Conservation (phyloP, 306 rosid species). For the Pterocarpus santalinus region DNA sequence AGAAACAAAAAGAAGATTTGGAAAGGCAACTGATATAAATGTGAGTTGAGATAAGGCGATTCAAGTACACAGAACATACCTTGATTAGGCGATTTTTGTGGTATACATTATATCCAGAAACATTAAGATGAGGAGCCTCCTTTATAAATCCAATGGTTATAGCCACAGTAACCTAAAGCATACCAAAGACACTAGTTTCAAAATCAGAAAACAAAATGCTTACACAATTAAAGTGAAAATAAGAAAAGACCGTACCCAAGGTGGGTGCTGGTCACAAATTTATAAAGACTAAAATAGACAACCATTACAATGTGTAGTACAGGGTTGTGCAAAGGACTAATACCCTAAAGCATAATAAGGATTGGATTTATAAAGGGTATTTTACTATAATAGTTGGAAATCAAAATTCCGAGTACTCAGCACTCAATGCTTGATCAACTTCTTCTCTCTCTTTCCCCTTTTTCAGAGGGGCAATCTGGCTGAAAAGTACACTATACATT, state of each 20-base stretch:
- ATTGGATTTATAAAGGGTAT: neutral
- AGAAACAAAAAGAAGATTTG: conserved; percentile 28
- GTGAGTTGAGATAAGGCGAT: conserved; percentile 9
- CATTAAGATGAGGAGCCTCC: conserved; percentile 70
- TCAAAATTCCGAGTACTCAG: neutral
- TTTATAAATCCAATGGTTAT: conserved; percentile 85
- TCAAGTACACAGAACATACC: conserved; percentile 63
- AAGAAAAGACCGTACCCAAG: neutral
- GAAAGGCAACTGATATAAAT: conserved; percentile 1
- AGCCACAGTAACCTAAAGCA: conserved; percentile 64
- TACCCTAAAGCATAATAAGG: neutral
- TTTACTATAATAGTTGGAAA: neutral
- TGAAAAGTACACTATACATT: neutral
- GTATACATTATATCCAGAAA: conserved; percentile 86
- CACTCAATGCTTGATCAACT: neutral
- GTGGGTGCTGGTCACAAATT: neutral
- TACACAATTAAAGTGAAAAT: neutral
- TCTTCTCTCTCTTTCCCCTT: too few species aligned
- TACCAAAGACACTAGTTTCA: conserved; percentile 34
- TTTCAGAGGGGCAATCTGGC: too few species aligned
- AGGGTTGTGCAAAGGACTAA: too few species aligned
- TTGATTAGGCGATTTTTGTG: conserved; percentile 95
- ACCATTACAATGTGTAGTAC: too few species aligned
- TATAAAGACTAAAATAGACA: neutral
- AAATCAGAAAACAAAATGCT: neutral